Percentiles rank a stretch among this genome's conserved stretches.
Evolutionary conservation across 2,329 filamentous ascomycete species (phyloP).

Genomic region (Albophoma yamanashiensis): DNA sequence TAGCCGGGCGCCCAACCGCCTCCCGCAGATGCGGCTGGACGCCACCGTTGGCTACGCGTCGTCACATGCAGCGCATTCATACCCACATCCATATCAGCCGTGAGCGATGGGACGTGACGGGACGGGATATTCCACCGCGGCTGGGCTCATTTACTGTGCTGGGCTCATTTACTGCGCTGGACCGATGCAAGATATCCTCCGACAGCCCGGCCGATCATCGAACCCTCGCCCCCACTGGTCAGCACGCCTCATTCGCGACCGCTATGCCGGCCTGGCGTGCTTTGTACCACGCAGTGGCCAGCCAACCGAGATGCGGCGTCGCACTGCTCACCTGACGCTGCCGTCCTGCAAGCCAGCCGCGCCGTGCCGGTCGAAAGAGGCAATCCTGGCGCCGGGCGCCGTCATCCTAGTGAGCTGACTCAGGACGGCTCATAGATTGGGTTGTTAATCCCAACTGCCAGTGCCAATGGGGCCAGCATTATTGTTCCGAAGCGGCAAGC

Average conservation of each 20-base stretch:
- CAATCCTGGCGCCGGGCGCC: neutral
- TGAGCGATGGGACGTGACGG: neutral
- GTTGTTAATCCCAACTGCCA: neutral
- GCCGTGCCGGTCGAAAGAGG: neutral
- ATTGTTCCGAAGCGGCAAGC: neutral
- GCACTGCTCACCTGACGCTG: slow-evolving; percentile 9
- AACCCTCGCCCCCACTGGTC: neutral
- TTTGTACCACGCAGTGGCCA: neutral
- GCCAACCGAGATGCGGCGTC: neutral
- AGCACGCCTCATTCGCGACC: neutral
- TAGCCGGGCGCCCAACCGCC: neutral
- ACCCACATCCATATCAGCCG: neutral
- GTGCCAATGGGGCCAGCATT: neutral
- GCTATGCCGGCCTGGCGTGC: neutral
- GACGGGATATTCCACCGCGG: neutral
- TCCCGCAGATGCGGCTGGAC: neutral
- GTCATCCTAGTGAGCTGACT: neutral
- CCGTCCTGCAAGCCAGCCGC: slow-evolving; percentile 5
- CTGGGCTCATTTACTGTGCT: neutral
- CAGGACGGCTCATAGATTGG: neutral
- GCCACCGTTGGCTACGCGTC: neutral
- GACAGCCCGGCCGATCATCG: neutral
- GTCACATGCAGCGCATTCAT: neutral
- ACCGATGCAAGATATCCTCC: neutral
- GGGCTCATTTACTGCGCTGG: neutral